Evolutionary conservation across 176 grass and related monocot genomes (phyloP).

Genomic region (barley (Hordeum vulgare)): DNA sequence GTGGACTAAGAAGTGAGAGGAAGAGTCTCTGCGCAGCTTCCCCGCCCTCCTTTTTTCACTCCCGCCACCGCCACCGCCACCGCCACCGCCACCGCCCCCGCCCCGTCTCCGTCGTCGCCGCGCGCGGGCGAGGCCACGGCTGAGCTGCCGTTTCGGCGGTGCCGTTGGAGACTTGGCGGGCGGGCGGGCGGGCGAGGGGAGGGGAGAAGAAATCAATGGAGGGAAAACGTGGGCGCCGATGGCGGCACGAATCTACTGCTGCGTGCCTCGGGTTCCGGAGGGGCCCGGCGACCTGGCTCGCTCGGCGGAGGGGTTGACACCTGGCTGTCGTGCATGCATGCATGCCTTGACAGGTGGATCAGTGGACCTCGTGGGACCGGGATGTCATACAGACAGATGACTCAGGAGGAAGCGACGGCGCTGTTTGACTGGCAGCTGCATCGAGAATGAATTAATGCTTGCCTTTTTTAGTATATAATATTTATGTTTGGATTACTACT

Average conservation of each 20-base stretch:
- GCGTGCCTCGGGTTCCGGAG: neutral
- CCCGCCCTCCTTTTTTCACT: neutral
- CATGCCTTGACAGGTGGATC: neutral
- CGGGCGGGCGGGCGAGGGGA: no score
- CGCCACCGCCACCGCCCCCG: no score
- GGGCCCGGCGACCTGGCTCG: neutral
- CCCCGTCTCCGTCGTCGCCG: no score
- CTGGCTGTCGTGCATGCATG: neutral
- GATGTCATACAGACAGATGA: neutral
- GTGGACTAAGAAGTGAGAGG: neutral
- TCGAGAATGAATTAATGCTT: neutral
- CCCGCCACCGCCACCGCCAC: no score
- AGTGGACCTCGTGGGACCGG: neutral
- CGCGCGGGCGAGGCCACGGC: neutral
- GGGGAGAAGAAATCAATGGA: neutral
- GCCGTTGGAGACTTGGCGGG: neutral
- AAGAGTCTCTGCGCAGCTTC: no score
- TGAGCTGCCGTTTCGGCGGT: neutral
- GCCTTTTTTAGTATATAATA: no score
- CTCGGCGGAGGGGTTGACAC: neutral
- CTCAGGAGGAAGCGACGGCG: no score
- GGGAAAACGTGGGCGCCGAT: neutral
- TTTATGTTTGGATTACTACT: no score
- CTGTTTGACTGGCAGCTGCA: neutral
- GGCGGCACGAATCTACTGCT: neutral